Base-by-base conservation (phyloP, 495 filamentous ascomycete genomes). In the Copromyces sp. region DNA sequence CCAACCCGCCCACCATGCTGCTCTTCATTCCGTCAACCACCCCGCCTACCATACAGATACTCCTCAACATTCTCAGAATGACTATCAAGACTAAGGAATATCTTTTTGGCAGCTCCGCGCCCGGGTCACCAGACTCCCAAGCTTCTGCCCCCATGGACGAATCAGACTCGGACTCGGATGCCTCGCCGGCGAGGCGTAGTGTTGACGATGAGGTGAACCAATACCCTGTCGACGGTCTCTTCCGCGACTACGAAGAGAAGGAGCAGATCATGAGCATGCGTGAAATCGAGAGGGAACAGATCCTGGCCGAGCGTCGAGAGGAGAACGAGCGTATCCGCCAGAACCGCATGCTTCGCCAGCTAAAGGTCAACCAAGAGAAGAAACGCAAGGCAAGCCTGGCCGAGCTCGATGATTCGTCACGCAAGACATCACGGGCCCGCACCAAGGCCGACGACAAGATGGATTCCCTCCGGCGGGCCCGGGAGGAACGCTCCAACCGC, bases 141-240 rank as follows among this genome's bases (percentile, higher is more conserved):
- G 86, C 90, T 74, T 97, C 93, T 37, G 94, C 90, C 14, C 89
- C 92, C 3, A 97, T 97, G 93, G 92, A 92, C 69, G 94, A 97
- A 78, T 96, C 93, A 29, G 92, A 94, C 72, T 91, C 91, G 6
- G 92, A 91, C 44, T 87, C 87, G 0, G 90, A 92, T 71, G 84
- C 86, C 38, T 80, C 84, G n/a, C 83, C 82, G 44, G 77, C 82
- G 68, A 79, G 79, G 42, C 79, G 86, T 82, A 73, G 87, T 81
- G 84, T 85, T 41, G 87, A 89, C 61, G 87, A 89, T 69, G 84
- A 87, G 14, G 86, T 90, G 70, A 90, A 87, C 32, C 89, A 92
- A 39, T 98, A 94, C 77, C 94, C 95, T 0, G 86, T 97, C 73
- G 96, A 98, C 59, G 94, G 94, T 69, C 90, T 94, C 39, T 98